Conservation (phyloP, 2,329 filamentous ascomycete species). For the Diaporthe citri region DNA sequence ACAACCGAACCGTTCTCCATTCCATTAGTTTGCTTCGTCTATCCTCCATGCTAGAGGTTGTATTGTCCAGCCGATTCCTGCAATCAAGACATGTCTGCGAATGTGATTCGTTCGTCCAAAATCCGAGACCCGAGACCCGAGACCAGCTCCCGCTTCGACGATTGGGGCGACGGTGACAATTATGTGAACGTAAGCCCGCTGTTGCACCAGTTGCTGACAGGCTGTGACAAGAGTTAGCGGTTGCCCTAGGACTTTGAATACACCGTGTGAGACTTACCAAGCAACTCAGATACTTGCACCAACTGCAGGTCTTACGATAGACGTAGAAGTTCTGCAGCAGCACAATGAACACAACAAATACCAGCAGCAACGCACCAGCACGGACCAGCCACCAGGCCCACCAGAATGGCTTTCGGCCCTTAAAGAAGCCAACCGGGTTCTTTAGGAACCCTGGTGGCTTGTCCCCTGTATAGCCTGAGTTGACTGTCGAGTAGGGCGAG, state of each 20-base stretch:
- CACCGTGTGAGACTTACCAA: slow-evolving; percentile 72
- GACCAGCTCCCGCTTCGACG: slow-evolving; percentile 43
- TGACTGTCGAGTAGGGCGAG: slow-evolving; percentile 78
- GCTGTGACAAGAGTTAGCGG: slow-evolving; percentile 55
- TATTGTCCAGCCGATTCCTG: background rate
- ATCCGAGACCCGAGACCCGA: background rate
- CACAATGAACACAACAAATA: slow-evolving; percentile 87
- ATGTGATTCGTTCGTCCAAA: background rate
- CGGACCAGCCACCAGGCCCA: slow-evolving; percentile 97
- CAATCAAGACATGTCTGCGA: background rate
- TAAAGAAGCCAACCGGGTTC: slow-evolving; percentile 84
- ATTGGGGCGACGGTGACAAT: slow-evolving; percentile 42
- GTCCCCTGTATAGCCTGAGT: slow-evolving; percentile 58
- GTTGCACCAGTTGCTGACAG: slow-evolving; percentile 77
- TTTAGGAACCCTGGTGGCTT: slow-evolving; percentile 68
- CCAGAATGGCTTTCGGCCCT: slow-evolving; percentile 92
- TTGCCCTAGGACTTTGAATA: slow-evolving; percentile 24
- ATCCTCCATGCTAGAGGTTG: background rate
- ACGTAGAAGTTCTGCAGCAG: slow-evolving; percentile 93
- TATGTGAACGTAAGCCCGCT: slow-evolving; percentile 48
- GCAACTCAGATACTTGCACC: slow-evolving; percentile 97
- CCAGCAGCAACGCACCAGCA: slow-evolving; percentile 80
- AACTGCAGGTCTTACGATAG: slow-evolving; percentile 79
- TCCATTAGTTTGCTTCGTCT: background rate
- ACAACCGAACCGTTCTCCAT: background rate